Evolutionary conservation across 2,329 filamentous ascomycete genomes (phyloP), one percentile per base, ranked within the genome.

Genomic region (Colletotrichum horii): DNA sequence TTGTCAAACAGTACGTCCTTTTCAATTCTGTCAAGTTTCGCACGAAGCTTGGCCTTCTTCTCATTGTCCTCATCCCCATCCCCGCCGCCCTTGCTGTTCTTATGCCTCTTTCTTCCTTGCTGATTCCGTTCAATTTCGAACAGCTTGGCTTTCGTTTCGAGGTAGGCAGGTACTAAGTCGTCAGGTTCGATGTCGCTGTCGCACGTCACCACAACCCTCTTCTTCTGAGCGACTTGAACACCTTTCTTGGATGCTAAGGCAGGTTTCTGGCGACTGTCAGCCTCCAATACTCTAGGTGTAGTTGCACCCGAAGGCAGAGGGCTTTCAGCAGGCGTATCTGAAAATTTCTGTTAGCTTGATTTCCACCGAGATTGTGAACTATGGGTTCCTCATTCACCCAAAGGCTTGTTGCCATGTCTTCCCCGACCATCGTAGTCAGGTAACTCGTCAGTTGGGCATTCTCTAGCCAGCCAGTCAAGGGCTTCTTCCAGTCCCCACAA

Each of bases 401-500:
- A n/a, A 22, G 82, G 80, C 74, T 87, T 90, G 3, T 80, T 61
- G 2, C 80, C 76, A 7, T 82, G 79, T 36, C 84, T 88, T 16
- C 80, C 79, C 68, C 82, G 85, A 72, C 87, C 88, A 24, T 94
- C 92, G 82, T 97, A 97, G 62, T 92, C 89, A 8, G 94, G 94
- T 43, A 96, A 88, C 79, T 96, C 93, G 1, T 92, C 90, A 77
- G 89, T 86, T 16, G 89, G 86, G 79, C 93, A 95, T 81, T 97
- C 91, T 78, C 95, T 88, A n/a, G 95, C 95, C 70, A 98, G 89
- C 95, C 96, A 98, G 79, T 98, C 95, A 24, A 99, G 83, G 30
- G 94, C 93, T 84, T 98, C 96, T 76, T 97, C 94, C 43, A 98
- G 86, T 12, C 96, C 96, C 94, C 95, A 98, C 16, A 96, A 90